Conservation (phyloP, 2,329 filamentous ascomycete species). For the Hymenoscyphus linearis region DNA sequence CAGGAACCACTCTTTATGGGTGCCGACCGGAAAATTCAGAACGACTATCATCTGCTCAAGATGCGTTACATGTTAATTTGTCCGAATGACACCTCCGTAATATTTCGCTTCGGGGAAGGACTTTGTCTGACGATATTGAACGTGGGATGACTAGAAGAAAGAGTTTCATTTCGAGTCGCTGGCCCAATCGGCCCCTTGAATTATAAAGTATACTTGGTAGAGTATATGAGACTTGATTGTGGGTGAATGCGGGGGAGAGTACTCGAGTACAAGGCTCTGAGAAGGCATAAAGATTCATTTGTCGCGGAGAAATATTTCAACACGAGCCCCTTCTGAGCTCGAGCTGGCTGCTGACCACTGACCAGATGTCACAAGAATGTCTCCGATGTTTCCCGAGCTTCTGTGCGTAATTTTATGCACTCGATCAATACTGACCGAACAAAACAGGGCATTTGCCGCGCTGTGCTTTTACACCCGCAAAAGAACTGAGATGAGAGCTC, state of each 20-base stretch:
- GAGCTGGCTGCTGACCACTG: too few species aligned
- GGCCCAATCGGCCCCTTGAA: constrained; percentile 1
- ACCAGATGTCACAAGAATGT: constrained; percentile 8
- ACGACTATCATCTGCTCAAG: not conserved
- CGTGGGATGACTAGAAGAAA: constrained; percentile 1
- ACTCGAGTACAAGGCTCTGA: not conserved
- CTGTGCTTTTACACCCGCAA: not conserved
- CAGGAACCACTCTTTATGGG: not conserved
- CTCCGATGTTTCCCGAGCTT: constrained; percentile 14
- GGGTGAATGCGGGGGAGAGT: constrained; percentile 5
- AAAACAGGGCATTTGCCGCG: not conserved
- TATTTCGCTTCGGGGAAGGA: constrained; percentile 1
- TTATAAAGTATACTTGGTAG: not conserved
- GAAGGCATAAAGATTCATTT: constrained; percentile 26
- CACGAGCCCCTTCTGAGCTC: constrained; percentile 18
- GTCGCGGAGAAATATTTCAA: constrained; percentile 24
- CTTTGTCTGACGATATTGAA: constrained; percentile 7
- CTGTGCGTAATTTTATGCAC: constrained; percentile 22
- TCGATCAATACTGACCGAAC: not conserved
- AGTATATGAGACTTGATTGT: not conserved
- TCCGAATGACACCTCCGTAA: constrained; percentile 19
- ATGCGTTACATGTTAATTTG: not conserved
- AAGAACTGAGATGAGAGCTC: not conserved
- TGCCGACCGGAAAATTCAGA: not conserved
- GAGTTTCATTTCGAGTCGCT: constrained; percentile 11